Evolutionary conservation across 768 basidiomycete species (phyloP).

Genomic region (Suillus subaureus): DNA sequence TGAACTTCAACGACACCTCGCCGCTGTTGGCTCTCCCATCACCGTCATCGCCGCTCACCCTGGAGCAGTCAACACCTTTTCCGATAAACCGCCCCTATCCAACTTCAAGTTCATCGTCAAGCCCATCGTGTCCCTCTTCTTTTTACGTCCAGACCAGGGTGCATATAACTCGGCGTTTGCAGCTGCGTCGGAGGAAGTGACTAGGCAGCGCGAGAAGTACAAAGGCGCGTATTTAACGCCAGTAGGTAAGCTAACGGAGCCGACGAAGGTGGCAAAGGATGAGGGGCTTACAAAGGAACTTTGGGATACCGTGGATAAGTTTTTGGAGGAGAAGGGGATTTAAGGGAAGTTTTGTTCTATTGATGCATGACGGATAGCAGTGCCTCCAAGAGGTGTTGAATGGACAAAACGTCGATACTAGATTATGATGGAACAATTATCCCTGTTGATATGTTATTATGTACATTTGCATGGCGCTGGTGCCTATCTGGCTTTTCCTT

Average conservation of each 20-base stretch:
- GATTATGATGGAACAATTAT: background rate
- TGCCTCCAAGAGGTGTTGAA: background rate
- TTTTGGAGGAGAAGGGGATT: constrained; percentile 25
- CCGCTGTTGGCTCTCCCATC: constrained; percentile 31
- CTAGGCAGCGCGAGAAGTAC: constrained; percentile 24
- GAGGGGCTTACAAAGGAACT: constrained; percentile 31
- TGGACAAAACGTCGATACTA: too few species aligned
- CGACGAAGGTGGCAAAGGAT: constrained; percentile 17
- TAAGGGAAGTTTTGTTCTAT: constrained; percentile 4
- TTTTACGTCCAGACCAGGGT: constrained; percentile 25
- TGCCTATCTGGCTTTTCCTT: background rate
- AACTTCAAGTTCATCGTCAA: constrained; percentile 22
- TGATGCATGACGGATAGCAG: background rate
- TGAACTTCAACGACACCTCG: constrained; percentile 51
- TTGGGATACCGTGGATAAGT: constrained; percentile 30
- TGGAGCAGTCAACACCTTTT: constrained; percentile 30
- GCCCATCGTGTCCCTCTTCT: constrained; percentile 20
- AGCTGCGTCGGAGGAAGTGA: constrained; percentile 29
- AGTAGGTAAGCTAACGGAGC: constrained; percentile 17
- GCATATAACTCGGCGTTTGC: constrained; percentile 31
- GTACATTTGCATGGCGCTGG: background rate
- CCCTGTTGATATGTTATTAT: background rate
- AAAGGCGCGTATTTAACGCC: constrained; percentile 34
- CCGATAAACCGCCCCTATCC: background rate
- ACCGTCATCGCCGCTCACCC: constrained; percentile 33